Conservation (phyloP, 2,329 filamentous ascomycete genomes). For the Phyllosticta ampelicida region DNA sequence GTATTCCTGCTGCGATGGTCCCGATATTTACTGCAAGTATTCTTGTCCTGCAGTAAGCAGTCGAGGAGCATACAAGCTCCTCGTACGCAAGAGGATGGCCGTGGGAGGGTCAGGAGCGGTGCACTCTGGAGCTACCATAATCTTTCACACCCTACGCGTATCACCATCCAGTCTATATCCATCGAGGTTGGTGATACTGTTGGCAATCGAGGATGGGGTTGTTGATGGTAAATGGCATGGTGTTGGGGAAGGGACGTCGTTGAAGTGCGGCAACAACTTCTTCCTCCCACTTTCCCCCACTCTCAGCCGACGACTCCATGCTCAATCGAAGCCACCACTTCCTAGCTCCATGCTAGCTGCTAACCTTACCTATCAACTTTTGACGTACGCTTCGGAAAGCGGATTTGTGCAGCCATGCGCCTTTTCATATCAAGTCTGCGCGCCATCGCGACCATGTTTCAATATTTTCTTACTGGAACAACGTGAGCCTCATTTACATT, state of each 20-base stretch:
- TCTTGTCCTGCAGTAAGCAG: too few relatives aligned
- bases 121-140: too few relatives aligned
- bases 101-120: too few relatives aligned
- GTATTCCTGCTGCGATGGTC: too few relatives aligned
- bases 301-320: background rate
- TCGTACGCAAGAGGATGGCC: too few relatives aligned
- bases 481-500: background rate
- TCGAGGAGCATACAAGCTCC: too few relatives aligned
- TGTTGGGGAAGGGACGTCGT: background rate
- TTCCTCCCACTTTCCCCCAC: background rate
- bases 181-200: too few relatives aligned
- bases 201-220: too few relatives aligned
- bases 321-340: background rate
- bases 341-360: background rate
- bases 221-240: too few relatives aligned
- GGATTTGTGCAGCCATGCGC: background rate
- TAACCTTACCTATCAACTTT: background rate
- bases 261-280: background rate
- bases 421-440: background rate
- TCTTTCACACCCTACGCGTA: too few relatives aligned
- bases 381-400: background rate
- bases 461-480: background rate
- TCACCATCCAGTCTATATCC: too few relatives aligned
- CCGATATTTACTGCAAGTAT: too few relatives aligned
- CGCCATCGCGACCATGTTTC: background rate